Conservation (phyloP, 371 early-diverging fungal genomes). For the Nematocida displodere region DNA sequence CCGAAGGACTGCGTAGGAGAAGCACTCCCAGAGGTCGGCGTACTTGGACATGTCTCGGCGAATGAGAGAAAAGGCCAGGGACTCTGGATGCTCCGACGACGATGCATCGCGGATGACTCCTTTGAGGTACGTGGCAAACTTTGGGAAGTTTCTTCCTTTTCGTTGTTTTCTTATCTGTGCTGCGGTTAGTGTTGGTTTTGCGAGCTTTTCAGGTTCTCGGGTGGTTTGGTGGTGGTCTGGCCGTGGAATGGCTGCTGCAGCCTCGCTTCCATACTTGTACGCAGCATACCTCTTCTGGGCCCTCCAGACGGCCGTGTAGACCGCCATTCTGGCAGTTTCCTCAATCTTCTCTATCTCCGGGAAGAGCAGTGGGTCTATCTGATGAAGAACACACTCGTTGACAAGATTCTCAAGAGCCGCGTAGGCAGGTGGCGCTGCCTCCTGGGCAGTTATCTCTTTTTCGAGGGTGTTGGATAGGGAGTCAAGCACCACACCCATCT, state of each 20-base stretch:
- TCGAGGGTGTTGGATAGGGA: constrained; percentile 13
- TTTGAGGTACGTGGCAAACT: constrained; percentile 38
- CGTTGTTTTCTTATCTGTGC: not conserved
- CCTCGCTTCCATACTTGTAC: constrained; percentile 47
- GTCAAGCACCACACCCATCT: constrained; percentile 19
- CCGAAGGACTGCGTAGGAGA: constrained; percentile 37
- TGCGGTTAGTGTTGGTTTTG: not conserved
- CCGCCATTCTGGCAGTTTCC: not conserved
- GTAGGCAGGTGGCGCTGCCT: constrained; percentile 29
- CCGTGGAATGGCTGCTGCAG: not conserved
- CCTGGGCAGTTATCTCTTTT: constrained; percentile 6
- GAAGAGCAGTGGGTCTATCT: constrained; percentile 44
- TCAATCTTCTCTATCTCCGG: constrained; percentile 43
- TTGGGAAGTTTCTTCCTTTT: constrained; percentile 34
- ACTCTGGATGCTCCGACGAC: constrained; percentile 9
- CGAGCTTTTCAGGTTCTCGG: not conserved
- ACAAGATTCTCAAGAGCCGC: constrained; percentile 6
- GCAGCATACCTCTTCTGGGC: constrained; percentile 9
- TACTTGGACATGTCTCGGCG: constrained; percentile 41
- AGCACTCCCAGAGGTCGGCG: constrained; percentile 51
- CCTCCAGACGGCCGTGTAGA: not conserved
- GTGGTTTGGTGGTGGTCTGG: not conserved
- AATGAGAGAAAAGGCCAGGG: constrained; percentile 41
- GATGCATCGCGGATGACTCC: constrained; percentile 9
- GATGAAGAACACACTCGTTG: not conserved